Evolutionary conservation across 345 rosid genomes (phyloP), one percentile per base, ranked within the genome.

Genomic region (Brassica rapa): DNA sequence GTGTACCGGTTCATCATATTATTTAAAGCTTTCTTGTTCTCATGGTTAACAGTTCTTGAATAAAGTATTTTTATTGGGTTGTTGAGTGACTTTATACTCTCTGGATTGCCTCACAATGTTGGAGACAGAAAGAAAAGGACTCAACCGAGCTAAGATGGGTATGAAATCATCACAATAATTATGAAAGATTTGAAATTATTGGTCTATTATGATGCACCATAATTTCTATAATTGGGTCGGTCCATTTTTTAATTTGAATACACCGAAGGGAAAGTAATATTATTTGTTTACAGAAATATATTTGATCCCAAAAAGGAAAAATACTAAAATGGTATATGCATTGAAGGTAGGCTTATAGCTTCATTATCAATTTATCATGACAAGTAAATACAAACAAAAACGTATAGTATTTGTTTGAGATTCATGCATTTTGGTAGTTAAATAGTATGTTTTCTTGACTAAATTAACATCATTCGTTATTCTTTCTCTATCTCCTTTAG

Each of bases 111-210:
- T 41, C 77, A 14, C 77, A 65, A 66, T 72, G 68, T 39, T 64
- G 72, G 72, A 29, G 61, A 11, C 59, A 53, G 25, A 51, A 16
- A 8, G 61, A 39, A 64, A 72, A 30, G 62, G 25, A 70, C 27
- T 53, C 24, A 53, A 70, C 24, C 7, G 11, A 4, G 76, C 27
- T 27, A 56, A 55, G 24, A 16, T 66, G 62, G 82, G 82, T 14
- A 59, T 41, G 25, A 68, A 74, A 74, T 69, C 82, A 69, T 80
- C 23, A 74, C 75, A 41, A 56, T 75, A 63, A 80, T 80, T 72
- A 80, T 75, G 76, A 55, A 64, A 70, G 68, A 15, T 55, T 62
- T 56, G 83, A 80, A 70, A 80, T 75, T 53, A 80, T 80, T 75
- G 76, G 41, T 69, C 53, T 30, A 74, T 80, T 14, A 80, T 80